Evolutionary conservation across 169 alveolate genomes (phyloP).

Genomic region (Eimeria falciformis): DNA sequence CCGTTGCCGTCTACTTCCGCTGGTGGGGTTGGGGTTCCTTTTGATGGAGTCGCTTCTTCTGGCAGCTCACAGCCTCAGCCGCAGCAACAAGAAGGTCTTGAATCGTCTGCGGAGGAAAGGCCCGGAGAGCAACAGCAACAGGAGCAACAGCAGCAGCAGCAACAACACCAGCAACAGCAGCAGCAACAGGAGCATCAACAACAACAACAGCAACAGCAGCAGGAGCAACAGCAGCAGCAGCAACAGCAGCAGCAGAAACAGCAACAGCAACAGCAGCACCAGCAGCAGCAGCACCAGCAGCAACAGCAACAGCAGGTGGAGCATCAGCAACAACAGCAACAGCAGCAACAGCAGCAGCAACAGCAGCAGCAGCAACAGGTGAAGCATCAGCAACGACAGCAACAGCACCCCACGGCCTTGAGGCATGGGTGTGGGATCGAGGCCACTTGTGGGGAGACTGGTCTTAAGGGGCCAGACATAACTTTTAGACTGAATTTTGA

Average conservation of each 20-base stretch:
- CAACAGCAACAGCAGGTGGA: background rate
- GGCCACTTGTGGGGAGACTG: too few species aligned
- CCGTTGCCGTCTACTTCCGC: background rate
- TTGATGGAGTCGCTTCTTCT: too few species aligned
- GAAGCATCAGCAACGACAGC: too few species aligned
- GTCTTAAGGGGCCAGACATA: too few species aligned
- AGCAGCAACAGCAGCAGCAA: background rate
- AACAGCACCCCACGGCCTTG: background rate
- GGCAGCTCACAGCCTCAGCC: background rate
- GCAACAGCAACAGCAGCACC: background rate
- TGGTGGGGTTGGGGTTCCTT: too few species aligned
- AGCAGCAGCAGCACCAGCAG: background rate
- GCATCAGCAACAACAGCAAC: background rate
- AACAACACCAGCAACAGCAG: background rate
- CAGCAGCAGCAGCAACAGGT: too few species aligned
- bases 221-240: background rate
- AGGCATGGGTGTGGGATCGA: too few species aligned
- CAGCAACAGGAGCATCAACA: background rate
- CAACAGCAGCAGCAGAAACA: background rate
- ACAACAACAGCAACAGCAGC: background rate
- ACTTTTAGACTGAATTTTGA: too few species aligned
- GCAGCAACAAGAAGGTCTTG: background rate
- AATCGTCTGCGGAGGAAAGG: too few species aligned
- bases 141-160: conserved; percentile 20
- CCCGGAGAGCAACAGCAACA: background rate